Evolutionary conservation across 768 basidiomycete species (phyloP), one percentile per base, ranked within the genome.

Genomic region (Pholiota conissans): DNA sequence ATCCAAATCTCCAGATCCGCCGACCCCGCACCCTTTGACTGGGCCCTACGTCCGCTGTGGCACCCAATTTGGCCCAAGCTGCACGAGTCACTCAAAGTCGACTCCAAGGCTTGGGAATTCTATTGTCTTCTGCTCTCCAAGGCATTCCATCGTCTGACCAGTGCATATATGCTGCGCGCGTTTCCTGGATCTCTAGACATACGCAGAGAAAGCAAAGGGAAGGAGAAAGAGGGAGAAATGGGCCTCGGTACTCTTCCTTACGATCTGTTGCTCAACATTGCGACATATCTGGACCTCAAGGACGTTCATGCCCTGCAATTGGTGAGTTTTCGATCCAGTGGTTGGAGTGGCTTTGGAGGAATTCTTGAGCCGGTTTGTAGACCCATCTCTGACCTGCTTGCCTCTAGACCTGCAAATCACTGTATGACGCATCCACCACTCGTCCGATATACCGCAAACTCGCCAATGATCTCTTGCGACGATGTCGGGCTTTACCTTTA

Each of bases 221-320:
- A n/a, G n/a, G 48, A 45, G 22, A n/a, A 20, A 39, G 64, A 67
- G 35, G 61, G 60, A 18, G 60, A 52, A 46, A 68, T 73, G 65
- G 70, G 71, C n/a, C 67, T 78, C 39, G 70, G 71, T 58, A 75
- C 73, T 4, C 74, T 90, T 18, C 88, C 88, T 0, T 89, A 89
- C 69, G 89, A 90, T 73, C 74, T 90, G 18, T 68, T 90, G 42
- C 78, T 90, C 55, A 85, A 86, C 73, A 82, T 90, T 68, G 81
- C 85, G 4, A 78, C 77, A 40, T 82, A 84, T 71, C 79, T 90
- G 29, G 78, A 85, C 61, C 71, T 86, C 63, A 72, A 71, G 46
- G 88, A 89, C 69, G 76, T 90, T 18, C 80, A 84, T 67, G 70
- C 79, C 47, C 69, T 90, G 7, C 86, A 88, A 66, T 66, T 80